These are phyloP conservation scores for Tetradesmus obliquus DNA, from an alignment of 139 green algal genomes.

Conservation along the genomic window DNA sequence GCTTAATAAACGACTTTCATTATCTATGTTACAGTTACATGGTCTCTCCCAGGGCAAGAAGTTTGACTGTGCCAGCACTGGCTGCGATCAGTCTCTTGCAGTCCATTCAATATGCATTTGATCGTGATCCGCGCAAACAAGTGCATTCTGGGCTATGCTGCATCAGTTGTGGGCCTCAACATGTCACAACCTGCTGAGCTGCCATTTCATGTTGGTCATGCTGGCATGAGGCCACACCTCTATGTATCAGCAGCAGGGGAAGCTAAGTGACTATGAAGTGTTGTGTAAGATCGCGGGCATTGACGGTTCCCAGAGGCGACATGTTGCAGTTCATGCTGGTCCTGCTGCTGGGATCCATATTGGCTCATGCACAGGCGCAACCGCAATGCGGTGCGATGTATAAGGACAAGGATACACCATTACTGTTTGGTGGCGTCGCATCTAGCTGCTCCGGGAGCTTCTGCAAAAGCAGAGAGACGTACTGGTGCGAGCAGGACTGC, in stretches of 20 bases:
- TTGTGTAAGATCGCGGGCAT: background rate
- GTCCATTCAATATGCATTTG: too few species aligned
- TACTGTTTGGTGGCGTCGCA: slow-evolving; percentile 7
- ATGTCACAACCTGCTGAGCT: background rate
- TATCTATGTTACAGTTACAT: too few species aligned
- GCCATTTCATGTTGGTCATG: background rate
- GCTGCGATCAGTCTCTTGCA: background rate
- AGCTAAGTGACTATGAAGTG: too few species aligned
- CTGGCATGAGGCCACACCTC: too few species aligned
- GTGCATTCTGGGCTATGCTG: background rate
- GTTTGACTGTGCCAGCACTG: background rate
- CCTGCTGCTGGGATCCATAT: background rate
- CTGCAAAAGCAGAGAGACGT: background rate
- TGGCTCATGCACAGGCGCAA: background rate
- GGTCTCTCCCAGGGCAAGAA: background rate
- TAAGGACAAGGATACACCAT: background rate
- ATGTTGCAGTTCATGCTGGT: background rate
- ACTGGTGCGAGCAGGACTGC: background rate
- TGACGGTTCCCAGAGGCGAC: background rate
- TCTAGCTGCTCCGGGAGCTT: background rate
- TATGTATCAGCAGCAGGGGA: too few species aligned
- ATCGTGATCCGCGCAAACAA: background rate
- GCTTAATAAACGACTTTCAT: too few species aligned
- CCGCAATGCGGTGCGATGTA: background rate
- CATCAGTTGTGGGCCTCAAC: background rate